Evolutionary conservation across 139 green algal species (phyloP).

Genomic region (Coelastrella sp.): DNA sequence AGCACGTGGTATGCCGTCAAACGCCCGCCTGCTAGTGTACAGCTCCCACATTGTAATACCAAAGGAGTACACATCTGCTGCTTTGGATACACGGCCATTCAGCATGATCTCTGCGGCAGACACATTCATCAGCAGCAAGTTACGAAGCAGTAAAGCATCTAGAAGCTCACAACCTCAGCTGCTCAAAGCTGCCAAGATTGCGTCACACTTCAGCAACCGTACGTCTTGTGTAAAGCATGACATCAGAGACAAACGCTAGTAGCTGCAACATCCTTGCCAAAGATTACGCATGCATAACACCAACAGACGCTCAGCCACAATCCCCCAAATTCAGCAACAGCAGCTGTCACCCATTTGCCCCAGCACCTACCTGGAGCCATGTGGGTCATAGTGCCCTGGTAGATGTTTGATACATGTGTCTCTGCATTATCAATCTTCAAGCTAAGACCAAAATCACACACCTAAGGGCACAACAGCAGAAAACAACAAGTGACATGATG

Average conservation of each 20-base stretch:
- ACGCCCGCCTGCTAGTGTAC: slow-evolving; percentile 55
- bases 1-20: slow-evolving; percentile 57
- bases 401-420: slow-evolving; percentile 46
- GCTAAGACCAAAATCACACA: slow-evolving; percentile 60
- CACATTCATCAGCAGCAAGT: no score
- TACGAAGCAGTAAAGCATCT: no score
- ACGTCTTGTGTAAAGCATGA: no score
- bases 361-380: background rate
- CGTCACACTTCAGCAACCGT: no score
- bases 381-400: background rate
- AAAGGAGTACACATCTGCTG: slow-evolving; percentile 64
- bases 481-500: background rate
- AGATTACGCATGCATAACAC: no score
- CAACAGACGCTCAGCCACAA: no score
- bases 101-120: slow-evolving; percentile 60
- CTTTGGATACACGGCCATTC: slow-evolving; percentile 60
- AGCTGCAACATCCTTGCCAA: no score
- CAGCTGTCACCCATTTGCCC: no score
- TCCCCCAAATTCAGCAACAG: no score
- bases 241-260: no score
- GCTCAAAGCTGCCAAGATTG: no score
- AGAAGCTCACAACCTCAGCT: no score
- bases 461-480: background rate
- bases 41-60: slow-evolving; percentile 70
- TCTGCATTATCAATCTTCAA: slow-evolving; percentile 56